Conservation (phyloP, 1,139 yeast species). For the Hemisphaericaspora lyxosophila region DNA sequence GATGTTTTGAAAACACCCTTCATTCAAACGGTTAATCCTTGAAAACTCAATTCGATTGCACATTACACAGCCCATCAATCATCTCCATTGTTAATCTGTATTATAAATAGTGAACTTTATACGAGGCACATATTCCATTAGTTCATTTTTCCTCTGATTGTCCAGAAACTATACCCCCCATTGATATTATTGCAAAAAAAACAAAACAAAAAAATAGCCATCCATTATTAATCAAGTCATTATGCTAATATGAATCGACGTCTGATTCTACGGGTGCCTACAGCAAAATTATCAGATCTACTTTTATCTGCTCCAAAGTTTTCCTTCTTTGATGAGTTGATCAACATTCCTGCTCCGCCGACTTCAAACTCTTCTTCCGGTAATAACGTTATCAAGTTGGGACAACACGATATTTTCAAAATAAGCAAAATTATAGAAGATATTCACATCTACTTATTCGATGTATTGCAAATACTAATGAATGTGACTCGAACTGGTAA, state of each 20-base stretch:
- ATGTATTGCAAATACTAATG: conserved; percentile 18
- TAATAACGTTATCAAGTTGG: conserved; percentile 15
- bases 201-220: too few relatives aligned
- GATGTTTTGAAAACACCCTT: too few relatives aligned
- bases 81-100: too few relatives aligned
- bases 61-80: too few relatives aligned
- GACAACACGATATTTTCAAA: conserved; percentile 33
- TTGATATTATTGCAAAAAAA: neutral
- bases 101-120: too few relatives aligned
- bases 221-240: too few relatives aligned
- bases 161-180: too few relatives aligned
- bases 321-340: conserved; percentile 34
- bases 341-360: conserved; percentile 20
- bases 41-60: too few relatives aligned
- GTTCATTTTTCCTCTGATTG: too few relatives aligned
- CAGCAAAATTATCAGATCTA: conserved; percentile 1
- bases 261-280: conserved; percentile 1
- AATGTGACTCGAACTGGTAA: conserved; percentile 13
- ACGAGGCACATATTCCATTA: too few relatives aligned
- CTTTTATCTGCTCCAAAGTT: conserved; percentile 23
- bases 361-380: conserved; percentile 8
- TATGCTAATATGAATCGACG: conserved; percentile 1
- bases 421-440: conserved; percentile 33
- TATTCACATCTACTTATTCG: conserved; percentile 28
- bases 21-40: too few relatives aligned